These are phyloP conservation scores for Mortierella sp. DNA, from an alignment of 371 early-diverging fungal species.

Conservation along the genomic window DNA sequence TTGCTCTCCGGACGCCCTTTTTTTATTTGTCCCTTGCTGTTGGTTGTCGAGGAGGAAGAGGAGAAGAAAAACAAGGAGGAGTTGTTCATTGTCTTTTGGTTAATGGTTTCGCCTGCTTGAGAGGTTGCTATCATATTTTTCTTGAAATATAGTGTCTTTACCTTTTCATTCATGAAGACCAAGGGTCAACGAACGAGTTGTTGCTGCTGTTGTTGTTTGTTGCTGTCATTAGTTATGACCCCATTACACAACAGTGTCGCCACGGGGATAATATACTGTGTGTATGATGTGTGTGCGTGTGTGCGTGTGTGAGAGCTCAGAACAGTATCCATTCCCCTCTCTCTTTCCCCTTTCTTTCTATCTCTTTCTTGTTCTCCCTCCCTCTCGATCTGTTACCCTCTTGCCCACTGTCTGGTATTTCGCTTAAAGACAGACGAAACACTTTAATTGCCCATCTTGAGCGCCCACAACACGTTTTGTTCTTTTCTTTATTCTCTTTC, in stretches of 20 bases:
- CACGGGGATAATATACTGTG: not conserved
- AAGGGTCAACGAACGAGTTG: not conserved
- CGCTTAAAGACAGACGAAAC: not conserved
- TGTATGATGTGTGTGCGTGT: too few relatives aligned
- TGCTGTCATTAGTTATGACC: not conserved
- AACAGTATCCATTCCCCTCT: not conserved
- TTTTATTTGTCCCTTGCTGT: conserved; percentile 3
- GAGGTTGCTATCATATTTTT: not conserved
- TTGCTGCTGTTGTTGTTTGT: not conserved
- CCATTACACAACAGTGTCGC: not conserved
- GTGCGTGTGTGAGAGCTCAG: not conserved
- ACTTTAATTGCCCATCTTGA: not conserved
- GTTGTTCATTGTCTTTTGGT: not conserved
- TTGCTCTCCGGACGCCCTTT: conserved; percentile 5
- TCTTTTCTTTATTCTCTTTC: not conserved
- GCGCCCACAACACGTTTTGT: not conserved
- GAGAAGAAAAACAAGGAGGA: not conserved
- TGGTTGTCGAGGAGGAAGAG: not conserved
- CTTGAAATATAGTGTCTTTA: not conserved
- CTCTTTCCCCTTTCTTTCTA: conserved; percentile 3
- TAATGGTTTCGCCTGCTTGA: not conserved
- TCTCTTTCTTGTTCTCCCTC: not conserved
- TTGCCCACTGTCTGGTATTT: not conserved
- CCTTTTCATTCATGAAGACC: not conserved
- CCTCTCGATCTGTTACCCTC: not conserved